Evolutionary conservation across 495 filamentous ascomycete genomes (phyloP).

Genomic region (Aspergillus bridgeri): DNA sequence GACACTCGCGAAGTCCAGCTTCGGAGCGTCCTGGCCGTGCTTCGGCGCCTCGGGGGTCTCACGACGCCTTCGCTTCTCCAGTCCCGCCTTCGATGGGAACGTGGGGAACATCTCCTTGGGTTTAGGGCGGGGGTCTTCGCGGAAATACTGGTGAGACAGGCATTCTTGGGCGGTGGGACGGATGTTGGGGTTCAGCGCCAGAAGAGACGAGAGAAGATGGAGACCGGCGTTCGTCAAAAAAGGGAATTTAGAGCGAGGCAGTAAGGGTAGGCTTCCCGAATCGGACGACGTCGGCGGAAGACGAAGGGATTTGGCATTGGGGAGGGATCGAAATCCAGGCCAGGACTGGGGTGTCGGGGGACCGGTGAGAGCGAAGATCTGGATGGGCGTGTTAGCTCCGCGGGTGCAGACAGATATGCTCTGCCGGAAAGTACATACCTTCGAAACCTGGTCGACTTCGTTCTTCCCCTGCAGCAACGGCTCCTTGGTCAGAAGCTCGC

Average conservation of each 20-base stretch:
- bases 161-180: constrained; percentile 69
- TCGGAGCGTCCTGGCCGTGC: constrained; percentile 66
- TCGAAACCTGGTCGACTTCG: constrained; percentile 81
- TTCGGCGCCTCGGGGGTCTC: constrained; percentile 85
- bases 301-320: constrained; percentile 83
- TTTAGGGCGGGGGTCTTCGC: constrained; percentile 85
- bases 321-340: constrained; percentile 83
- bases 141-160: constrained; percentile 79
- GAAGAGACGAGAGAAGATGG: constrained; percentile 61
- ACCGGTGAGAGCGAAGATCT: constrained; percentile 87
- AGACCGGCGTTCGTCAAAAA: constrained; percentile 74
- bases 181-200: constrained; percentile 70
- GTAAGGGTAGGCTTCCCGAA: constrained; percentile 25
- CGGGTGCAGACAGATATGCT: not conserved
- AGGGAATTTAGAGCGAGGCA: constrained; percentile 70
- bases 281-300: constrained; percentile 53
- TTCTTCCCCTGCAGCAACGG: constrained; percentile 88
- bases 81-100: constrained; percentile 90
- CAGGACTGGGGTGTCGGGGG: constrained; percentile 83
- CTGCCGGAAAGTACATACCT: constrained; percentile 28
- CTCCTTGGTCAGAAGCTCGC: constrained; percentile 79
- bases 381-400: not conserved
- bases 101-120: constrained; percentile 83
- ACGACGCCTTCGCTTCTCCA: constrained; percentile 72
- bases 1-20: constrained; percentile 66